A percentile compares a stretch with the other conserved stretches of the same genome.
phyloP scores from a whole-genome alignment of 768 basidiomycete genomes.

The Rhodotorula sphaerocarpa region DNA sequence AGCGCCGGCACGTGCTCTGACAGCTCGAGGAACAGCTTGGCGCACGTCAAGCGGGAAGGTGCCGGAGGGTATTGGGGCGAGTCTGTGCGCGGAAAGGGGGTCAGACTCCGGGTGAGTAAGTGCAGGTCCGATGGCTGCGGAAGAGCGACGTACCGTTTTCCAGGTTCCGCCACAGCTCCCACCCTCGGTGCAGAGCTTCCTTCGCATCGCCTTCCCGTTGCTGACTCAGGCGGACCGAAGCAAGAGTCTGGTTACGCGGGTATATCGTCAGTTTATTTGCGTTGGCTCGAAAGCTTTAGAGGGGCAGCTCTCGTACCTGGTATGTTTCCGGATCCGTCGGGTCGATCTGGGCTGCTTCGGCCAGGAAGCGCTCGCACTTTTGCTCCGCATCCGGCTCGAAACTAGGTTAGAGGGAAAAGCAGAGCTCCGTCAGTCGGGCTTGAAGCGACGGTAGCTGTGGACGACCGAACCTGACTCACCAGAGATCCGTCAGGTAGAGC shows the following conservation, averaged over 20 bases:
- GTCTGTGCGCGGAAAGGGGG: not conserved
- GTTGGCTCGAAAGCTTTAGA: not conserved
- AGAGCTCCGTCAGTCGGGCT: not conserved
- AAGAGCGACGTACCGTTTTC: slow-evolving; percentile 15
- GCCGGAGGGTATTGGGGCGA: slow-evolving; percentile 24
- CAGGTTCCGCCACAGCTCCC: slow-evolving; percentile 29
- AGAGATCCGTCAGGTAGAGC: slow-evolving; percentile 40
- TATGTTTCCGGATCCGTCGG: slow-evolving; percentile 39
- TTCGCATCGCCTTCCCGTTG: slow-evolving; percentile 26
- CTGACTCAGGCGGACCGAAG: slow-evolving; percentile 34
- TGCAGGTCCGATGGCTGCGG: not conserved
- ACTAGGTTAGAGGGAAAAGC: slow-evolving; percentile 2
- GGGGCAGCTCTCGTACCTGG: slow-evolving; percentile 14
- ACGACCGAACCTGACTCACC: too few relatives aligned
- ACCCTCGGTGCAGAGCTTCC: slow-evolving; percentile 18
- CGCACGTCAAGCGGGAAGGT: slow-evolving; percentile 26
- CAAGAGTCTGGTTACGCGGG: slow-evolving; percentile 20
- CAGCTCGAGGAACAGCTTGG: slow-evolving; percentile 34
- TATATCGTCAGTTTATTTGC: not conserved
- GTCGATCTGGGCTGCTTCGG: slow-evolving; percentile 34
- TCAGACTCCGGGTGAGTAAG: not conserved
- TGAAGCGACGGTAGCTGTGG: too few relatives aligned
- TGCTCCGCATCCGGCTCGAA: slow-evolving; percentile 38
- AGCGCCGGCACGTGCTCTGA: slow-evolving; percentile 26
- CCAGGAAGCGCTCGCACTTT: slow-evolving; percentile 37